Evolutionary conservation across 2,329 filamentous ascomycete species (phyloP), one percentile per base, ranked within the genome.

Genomic region (Mariannaea sp.): DNA sequence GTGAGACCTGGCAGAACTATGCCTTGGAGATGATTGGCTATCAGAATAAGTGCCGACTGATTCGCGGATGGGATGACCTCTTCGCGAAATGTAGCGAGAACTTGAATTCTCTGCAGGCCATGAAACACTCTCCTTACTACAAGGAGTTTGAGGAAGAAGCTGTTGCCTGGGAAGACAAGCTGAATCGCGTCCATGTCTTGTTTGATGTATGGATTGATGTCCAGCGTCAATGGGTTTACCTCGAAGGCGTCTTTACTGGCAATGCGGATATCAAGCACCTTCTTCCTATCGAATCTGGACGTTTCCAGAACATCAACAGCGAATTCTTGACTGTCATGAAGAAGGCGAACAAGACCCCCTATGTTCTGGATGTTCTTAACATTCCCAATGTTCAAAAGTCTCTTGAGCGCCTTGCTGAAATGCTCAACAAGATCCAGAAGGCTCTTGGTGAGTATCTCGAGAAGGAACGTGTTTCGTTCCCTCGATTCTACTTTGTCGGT

Each of bases 201-300:
- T 99, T 99, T 68, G 94, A 99, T 71, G 92, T 99, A 13, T 99
- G 95, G 95, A 99, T 99, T 65, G 95, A 99, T 74, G 95, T 99
- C n/a, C 94, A 99, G 73, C 88, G 95, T 57, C 94, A 99, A 75
- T 99, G 94, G 94, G 94, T 99, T 7, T 99, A 99, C 71, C 84
- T 99, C 5, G 95, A 99, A 75, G 94, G 94, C 61, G 94, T 99
- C 27, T 99, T 99, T 70, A 97, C 93, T 1, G 94, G 94, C 54
- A 99, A 99, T 69, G 93, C 91, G 32, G 94, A 99, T 68, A 99
- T 99, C 79, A 99, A 97, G 75, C 93, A 97, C 71, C 80, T 99
- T 45, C 83, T 99, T 17, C 95, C 95, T 4, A 92, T 96, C 58
- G 94, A 99, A 71, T 97, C 94, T 1, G 92, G 91, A 9, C 87